phyloP scores from a whole-genome alignment of 805 yeast genomes.

The Saccharomycopsis sp. region DNA sequence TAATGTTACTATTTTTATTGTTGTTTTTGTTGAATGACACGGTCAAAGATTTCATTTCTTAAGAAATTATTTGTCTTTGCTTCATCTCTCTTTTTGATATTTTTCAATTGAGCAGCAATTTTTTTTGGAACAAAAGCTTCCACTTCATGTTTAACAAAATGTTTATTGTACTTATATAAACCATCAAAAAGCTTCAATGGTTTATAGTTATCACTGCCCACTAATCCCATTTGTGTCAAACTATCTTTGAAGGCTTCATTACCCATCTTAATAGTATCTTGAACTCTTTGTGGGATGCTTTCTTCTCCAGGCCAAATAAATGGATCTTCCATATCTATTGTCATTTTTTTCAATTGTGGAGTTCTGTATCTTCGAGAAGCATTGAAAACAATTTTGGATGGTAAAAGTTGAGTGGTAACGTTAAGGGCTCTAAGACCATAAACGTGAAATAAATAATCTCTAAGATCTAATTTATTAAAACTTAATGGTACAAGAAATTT shows the following conservation, averaged over 20 bases:
- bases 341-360: constrained; percentile 89
- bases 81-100: too few relatives aligned
- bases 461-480: constrained; percentile 85
- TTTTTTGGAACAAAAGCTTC: constrained; percentile 52
- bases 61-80: constrained; percentile 21
- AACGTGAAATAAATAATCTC: constrained; percentile 86
- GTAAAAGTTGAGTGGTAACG: constrained; percentile 76
- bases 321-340: constrained; percentile 91
- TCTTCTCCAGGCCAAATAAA: constrained; percentile 85
- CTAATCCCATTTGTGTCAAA: constrained; percentile 38
- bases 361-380: constrained; percentile 60
- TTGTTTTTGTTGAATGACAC: too few relatives aligned
- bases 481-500: constrained; percentile 89
- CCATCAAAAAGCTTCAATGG: constrained; percentile 74
- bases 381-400: constrained; percentile 53
- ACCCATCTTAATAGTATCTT: constrained; percentile 30
- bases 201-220: constrained; percentile 58
- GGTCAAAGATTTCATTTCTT: constrained; percentile 21
- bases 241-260: constrained; percentile 38
- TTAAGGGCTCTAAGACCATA: constrained; percentile 87
- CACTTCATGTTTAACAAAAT: constrained; percentile 37
- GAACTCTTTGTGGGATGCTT: constrained; percentile 26
- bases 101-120: constrained; percentile 33
- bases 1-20: too few relatives aligned
- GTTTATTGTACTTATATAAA: constrained; percentile 29